Percentiles rank a stretch among this genome's conserved stretches.
These are phyloP conservation scores for Venturia nashicola DNA, from an alignment of 2,329 filamentous ascomycete genomes.

Conservation along the genomic window DNA sequence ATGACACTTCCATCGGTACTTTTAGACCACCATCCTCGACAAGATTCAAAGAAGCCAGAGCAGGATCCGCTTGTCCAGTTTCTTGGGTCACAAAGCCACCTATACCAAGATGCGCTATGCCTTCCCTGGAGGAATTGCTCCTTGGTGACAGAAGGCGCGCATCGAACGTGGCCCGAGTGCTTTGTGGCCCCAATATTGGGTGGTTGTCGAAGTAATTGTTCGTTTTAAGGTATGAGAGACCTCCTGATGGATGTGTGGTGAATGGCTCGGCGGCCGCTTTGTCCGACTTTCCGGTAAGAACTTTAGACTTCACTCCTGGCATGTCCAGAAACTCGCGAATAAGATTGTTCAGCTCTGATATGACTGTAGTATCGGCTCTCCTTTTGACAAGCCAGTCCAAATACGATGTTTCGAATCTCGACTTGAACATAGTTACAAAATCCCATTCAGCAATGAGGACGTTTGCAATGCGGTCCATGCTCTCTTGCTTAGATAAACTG, in stretches of 20 bases:
- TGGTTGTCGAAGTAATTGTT: slow-evolving; percentile 45
- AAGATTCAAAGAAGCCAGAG: not conserved
- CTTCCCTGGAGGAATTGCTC: not conserved
- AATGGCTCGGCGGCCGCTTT: slow-evolving; percentile 25
- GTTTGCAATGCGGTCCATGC: not conserved
- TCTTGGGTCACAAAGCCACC: not conserved
- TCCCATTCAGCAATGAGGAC: not conserved
- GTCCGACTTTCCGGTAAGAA: slow-evolving; percentile 20
- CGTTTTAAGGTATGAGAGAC: slow-evolving; percentile 48
- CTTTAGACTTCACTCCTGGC: slow-evolving; percentile 25
- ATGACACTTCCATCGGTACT: not conserved
- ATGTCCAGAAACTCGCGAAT: slow-evolving; percentile 46
- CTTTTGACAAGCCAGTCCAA: not conserved
- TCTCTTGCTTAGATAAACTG: not conserved
- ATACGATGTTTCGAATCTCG: not conserved
- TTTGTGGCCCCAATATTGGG: slow-evolving; percentile 47
- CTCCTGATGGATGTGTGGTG: slow-evolving; percentile 53
- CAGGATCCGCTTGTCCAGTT: not conserved
- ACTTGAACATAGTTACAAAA: not conserved
- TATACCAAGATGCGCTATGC: not conserved
- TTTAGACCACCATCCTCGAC: not conserved
- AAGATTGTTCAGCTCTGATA: slow-evolving; percentile 38
- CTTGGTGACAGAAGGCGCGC: slow-evolving; percentile 40
- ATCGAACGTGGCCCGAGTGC: slow-evolving; percentile 36
- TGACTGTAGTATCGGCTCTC: slow-evolving; percentile 36